phyloP scores from a whole-genome alignment of 179 eudicot genomes.

The Beta macrorhiza region DNA sequence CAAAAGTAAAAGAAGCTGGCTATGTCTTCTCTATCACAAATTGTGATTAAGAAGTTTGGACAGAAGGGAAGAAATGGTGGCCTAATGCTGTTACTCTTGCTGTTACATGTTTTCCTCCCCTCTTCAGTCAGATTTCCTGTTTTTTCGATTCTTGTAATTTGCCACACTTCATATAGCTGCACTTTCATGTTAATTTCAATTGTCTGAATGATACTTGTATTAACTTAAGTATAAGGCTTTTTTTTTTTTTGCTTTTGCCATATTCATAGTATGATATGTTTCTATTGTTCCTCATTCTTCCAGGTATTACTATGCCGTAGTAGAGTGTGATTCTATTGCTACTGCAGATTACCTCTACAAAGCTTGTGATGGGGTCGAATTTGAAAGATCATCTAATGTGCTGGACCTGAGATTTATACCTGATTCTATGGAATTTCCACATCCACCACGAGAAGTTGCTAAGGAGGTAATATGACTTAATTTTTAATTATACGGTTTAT shows the following conservation, averaged over 20 bases:
- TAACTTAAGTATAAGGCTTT: background rate
- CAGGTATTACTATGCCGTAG: conserved; percentile 95
- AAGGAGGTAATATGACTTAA: conserved; percentile 55
- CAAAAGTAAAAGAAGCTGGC: background rate
- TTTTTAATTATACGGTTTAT: background rate
- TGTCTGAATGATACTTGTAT: background rate
- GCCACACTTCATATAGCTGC: background rate
- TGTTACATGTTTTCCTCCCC: background rate
- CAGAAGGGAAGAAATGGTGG: background rate
- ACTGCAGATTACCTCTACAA: conserved; percentile 87
- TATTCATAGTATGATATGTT: background rate
- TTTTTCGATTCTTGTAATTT: background rate
- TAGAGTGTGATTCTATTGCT: conserved; percentile 83
- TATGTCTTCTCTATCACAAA: background rate
- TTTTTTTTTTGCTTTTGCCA: background rate
- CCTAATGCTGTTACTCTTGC: background rate
- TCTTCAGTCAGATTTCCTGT: background rate
- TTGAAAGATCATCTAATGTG: conserved; percentile 83
- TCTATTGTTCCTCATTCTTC: background rate
- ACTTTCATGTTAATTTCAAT: no score
- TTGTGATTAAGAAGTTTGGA: background rate
- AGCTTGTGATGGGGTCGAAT: conserved; percentile 80
- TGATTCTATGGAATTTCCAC: conserved; percentile 80
- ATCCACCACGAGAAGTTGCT: conserved; percentile 82
- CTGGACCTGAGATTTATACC: conserved; percentile 93